phyloP scores from a whole-genome alignment of 345 rosid genomes.

The Trapa incisa region DNA sequence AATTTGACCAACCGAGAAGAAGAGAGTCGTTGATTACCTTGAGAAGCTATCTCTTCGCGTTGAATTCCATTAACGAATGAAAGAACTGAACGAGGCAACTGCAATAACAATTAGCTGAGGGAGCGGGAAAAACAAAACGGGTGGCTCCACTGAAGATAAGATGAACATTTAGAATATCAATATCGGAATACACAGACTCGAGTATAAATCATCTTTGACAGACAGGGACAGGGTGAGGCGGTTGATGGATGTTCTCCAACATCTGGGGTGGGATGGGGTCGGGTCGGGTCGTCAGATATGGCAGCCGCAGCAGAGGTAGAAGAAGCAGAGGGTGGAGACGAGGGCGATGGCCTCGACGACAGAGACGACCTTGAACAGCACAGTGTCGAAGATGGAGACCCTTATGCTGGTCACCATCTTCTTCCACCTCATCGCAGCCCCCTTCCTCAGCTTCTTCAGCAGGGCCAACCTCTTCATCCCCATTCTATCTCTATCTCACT shows the following conservation, averaged over 20 bases:
- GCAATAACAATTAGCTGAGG: neutral
- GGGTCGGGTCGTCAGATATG: constrained; percentile 9
- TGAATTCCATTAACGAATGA: neutral
- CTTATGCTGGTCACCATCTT: constrained; percentile 7
- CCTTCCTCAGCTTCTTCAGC: constrained; percentile 7
- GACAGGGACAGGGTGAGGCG: neutral
- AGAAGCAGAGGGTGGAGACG: constrained; percentile 28
- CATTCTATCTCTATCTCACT: neutral
- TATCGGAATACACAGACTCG: neutral
- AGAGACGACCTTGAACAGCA: constrained; percentile 22
- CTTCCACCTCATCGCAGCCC: constrained; percentile 13
- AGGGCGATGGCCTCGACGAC: constrained; percentile 26
- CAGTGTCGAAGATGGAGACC: constrained; percentile 16
- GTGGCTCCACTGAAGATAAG: neutral
- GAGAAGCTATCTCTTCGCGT: neutral
- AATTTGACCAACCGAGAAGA: no score
- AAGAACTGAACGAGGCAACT: neutral
- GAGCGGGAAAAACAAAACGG: neutral
- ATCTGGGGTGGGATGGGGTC: no score
- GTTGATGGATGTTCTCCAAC: neutral
- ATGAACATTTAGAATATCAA: neutral
- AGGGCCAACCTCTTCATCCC: constrained; percentile 4
- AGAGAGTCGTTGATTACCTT: no score
- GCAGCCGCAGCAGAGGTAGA: constrained; percentile 35
- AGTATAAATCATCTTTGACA: neutral